A percentile compares a stretch with the other conserved stretches of the same genome.
phyloP scores from a whole-genome alignment of 2,329 filamentous ascomycete genomes.

The Lasiodiplodia sp. region DNA sequence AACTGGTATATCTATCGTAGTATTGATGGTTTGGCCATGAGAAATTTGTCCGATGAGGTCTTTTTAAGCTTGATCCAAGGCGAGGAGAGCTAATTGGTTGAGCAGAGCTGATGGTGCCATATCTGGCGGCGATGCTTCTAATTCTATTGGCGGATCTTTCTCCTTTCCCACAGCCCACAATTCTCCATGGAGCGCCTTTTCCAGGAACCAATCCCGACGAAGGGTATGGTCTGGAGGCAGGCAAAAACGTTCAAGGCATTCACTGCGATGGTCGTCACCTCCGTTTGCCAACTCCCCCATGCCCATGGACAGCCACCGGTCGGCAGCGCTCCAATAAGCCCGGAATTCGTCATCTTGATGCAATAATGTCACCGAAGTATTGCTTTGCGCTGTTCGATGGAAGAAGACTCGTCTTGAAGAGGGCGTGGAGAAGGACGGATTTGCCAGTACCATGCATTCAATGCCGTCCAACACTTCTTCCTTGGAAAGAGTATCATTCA shows the following conservation, averaged over 20 bases:
- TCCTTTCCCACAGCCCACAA: background rate
- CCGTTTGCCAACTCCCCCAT: background rate
- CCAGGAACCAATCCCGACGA: background rate
- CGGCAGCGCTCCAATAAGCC: background rate
- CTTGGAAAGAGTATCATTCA: constrained; percentile 35
- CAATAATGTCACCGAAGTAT: background rate
- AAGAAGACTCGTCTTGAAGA: constrained; percentile 2
- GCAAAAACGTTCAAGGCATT: background rate
- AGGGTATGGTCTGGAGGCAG: background rate
- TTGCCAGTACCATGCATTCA: constrained; percentile 42
- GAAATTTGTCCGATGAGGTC: background rate
- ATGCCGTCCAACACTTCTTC: constrained; percentile 49
- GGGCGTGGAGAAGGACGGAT: background rate
- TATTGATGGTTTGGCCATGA: background rate
- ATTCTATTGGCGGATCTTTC: background rate
- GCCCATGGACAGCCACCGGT: constrained; percentile 12
- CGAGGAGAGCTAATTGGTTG: background rate
- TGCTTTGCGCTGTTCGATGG: background rate
- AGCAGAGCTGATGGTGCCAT: background rate
- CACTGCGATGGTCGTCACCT: background rate
- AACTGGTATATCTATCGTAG: background rate
- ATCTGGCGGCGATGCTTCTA: background rate
- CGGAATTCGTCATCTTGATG: background rate
- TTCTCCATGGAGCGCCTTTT: background rate
- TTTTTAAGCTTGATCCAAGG: background rate